Percentiles rank a stretch among this genome's conserved stretches.
Evolutionary conservation across 1,284 basidiomycete genomes (phyloP).

Genomic region (Xerocomus nothofagi): DNA sequence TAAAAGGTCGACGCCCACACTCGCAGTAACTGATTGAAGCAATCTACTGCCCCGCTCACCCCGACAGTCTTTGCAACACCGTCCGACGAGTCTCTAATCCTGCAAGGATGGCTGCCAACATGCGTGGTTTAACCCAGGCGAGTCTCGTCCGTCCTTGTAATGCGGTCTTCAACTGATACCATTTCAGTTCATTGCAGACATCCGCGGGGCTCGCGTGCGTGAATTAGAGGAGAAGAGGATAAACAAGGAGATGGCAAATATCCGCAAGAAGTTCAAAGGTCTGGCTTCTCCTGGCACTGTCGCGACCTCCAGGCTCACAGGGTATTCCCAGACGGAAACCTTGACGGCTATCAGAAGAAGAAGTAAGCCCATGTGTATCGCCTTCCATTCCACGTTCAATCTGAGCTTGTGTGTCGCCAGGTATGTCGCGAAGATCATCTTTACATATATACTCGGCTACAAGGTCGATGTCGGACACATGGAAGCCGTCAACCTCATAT

Average conservation of each 20-base stretch:
- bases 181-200: slow-evolving; percentile 93
- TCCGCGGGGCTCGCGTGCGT: slow-evolving; percentile 87
- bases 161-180: slow-evolving; percentile 8
- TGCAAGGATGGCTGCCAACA: slow-evolving; percentile 74
- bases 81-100: not conserved
- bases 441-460: slow-evolving; percentile 98
- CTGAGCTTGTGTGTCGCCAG: slow-evolving; percentile 40
- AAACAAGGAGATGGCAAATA: slow-evolving; percentile 99
- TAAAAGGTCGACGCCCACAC: too few species aligned
- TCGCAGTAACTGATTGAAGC: too few species aligned
- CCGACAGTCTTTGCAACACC: not conserved
- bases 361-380: slow-evolving; percentile 62
- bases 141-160: slow-evolving; percentile 21
- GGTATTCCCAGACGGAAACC: slow-evolving; percentile 74
- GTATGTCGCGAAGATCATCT: slow-evolving; percentile 96
- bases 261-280: slow-evolving; percentile 98
- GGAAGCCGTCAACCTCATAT: slow-evolving; percentile 98
- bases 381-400: slow-evolving; percentile 11
- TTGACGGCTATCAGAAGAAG: slow-evolving; percentile 99
- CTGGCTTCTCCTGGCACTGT: slow-evolving; percentile 13
- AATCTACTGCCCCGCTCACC: not conserved
- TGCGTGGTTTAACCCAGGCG: slow-evolving; percentile 90
- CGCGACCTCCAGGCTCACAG: slow-evolving; percentile 2
- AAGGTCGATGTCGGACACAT: slow-evolving; percentile 99
- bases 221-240: slow-evolving; percentile 96